phyloP scores from a whole-genome alignment of 176 grass and related monocot species.

The Hordeum marinum region DNA sequence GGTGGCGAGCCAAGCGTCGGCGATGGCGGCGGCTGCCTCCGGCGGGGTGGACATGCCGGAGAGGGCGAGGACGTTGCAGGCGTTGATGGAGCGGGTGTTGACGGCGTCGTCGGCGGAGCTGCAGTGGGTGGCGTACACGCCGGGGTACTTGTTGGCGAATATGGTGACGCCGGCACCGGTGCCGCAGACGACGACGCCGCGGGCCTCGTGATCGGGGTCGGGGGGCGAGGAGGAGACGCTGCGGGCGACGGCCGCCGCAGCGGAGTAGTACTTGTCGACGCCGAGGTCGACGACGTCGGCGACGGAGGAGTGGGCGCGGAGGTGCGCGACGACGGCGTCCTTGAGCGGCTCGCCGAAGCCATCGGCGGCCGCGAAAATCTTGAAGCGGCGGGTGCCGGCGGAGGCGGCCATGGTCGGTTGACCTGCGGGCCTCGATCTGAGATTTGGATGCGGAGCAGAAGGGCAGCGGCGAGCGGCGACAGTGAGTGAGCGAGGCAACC shows the following conservation, averaged over 20 bases:
- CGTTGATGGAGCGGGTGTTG: conserved; percentile 92
- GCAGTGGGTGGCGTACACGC: conserved; percentile 81
- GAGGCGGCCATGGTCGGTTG: conserved; percentile 18
- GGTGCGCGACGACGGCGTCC: conserved; percentile 69
- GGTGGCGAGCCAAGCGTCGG: conserved; percentile 75
- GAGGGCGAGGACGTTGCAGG: conserved; percentile 87
- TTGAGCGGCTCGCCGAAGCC: conserved; percentile 63
- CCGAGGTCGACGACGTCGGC: conserved; percentile 73
- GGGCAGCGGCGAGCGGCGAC: not conserved
- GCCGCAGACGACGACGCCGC: conserved; percentile 74
- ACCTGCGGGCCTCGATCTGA: not conserved
- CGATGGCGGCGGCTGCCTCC: conserved; percentile 45
- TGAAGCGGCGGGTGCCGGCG: conserved; percentile 14
- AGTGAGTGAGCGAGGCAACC: not conserved
- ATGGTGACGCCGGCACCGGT: conserved; percentile 86
- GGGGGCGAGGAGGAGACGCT: conserved; percentile 26
- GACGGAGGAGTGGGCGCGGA: conserved; percentile 50
- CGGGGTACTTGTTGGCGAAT: conserved; percentile 94
- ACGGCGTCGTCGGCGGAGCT: conserved; percentile 54
- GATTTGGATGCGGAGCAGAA: not conserved
- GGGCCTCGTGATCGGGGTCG: conserved; percentile 12
- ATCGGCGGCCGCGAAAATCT: conserved; percentile 78
- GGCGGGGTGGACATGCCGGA: conserved; percentile 58
- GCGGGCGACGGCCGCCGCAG: conserved; percentile 57
- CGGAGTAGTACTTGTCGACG: conserved; percentile 83